phyloP scores from a whole-genome alignment of 768 basidiomycete species.

The Amanita subjunquillea region DNA sequence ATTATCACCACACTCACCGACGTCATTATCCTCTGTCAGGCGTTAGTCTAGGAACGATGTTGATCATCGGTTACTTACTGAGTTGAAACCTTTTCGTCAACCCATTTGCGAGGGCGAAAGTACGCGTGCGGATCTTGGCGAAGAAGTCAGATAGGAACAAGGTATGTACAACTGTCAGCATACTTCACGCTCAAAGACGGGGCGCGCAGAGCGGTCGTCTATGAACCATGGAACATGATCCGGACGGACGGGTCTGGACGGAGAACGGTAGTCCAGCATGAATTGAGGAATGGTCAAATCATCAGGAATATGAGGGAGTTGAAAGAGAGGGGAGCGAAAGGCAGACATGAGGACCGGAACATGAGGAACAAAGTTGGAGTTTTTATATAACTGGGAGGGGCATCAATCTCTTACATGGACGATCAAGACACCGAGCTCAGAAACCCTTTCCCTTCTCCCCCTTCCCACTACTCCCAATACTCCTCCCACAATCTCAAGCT shows the following conservation, averaged over 20 bases:
- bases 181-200: slow-evolving; percentile 38
- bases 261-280: slow-evolving; percentile 36
- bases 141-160: neutral
- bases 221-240: slow-evolving; percentile 44
- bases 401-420: slow-evolving; percentile 29
- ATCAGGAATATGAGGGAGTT: slow-evolving; percentile 42
- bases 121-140: slow-evolving; percentile 25
- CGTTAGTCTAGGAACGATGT: slow-evolving; percentile 1
- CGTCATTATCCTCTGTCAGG: slow-evolving; percentile 25
- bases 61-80: slow-evolving; percentile 20
- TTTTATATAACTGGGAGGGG: neutral
- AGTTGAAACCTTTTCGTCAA: slow-evolving; percentile 37
- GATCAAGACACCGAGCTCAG: slow-evolving; percentile 70
- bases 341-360: neutral
- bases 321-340: slow-evolving; percentile 5
- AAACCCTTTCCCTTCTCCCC: slow-evolving; percentile 86
- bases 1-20: slow-evolving; percentile 26
- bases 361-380: neutral
- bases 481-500: slow-evolving; percentile 65
- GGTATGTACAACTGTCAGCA: neutral
- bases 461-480: slow-evolving; percentile 74
- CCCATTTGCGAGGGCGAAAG: slow-evolving; percentile 44
- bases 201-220: slow-evolving; percentile 41
- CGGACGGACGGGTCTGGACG: slow-evolving; percentile 34
- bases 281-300: slow-evolving; percentile 60